Base-by-base conservation (phyloP, 1,284 basidiomycete species). In the Ganoderma lucidum region DNA sequence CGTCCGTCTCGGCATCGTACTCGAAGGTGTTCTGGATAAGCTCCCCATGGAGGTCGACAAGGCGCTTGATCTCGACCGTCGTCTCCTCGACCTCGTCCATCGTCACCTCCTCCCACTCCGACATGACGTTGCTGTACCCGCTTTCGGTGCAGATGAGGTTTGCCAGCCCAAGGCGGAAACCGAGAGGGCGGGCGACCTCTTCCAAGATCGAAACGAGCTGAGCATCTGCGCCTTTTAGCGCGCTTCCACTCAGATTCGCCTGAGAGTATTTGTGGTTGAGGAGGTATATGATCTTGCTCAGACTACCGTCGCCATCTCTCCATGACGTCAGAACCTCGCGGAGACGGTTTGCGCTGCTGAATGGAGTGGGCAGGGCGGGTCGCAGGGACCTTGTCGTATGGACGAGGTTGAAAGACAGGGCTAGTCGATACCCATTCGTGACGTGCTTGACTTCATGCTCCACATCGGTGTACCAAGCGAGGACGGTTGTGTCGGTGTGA, bases 401-500 rank as follows among this genome's bases (percentile, higher is more conserved):
- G 3, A 75, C 53, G 61, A 86, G 80, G 66, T 86, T 84, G 75
- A 84, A 87, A 0, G 82, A 81, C 8, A 88, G 80, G 0, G 83
- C 85, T 15, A 86, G 78, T 8, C 83, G 83, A 64, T 82, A 83
- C 1, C 85, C 86, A 32, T 79, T 78, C 2, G 80, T 83, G 45
- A 87, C 76, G 3, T 82, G 81, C 67, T 85, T 82, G 63, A 86
- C 79, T 74, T 84, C 82, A 66, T 85, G 83, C 30, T 75, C 74
- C 44, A 85, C 85, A 66, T 85, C 84, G 6, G 83, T 84, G 69
- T 85, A 87, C 84, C 85, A 87, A 0, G 85, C 80, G 6, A 87
- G 74, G 8, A 85, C 78, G 2, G 81, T 76, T 0, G 82, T 83
- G 6, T 75, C 72, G 4, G 75, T 68, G 0, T 77, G 64, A 41